A percentile compares a stretch with the other conserved stretches of the same genome.
Conservation (phyloP, 2,329 filamentous ascomycete genomes). For the Aureobasidium subglaciale region DNA sequence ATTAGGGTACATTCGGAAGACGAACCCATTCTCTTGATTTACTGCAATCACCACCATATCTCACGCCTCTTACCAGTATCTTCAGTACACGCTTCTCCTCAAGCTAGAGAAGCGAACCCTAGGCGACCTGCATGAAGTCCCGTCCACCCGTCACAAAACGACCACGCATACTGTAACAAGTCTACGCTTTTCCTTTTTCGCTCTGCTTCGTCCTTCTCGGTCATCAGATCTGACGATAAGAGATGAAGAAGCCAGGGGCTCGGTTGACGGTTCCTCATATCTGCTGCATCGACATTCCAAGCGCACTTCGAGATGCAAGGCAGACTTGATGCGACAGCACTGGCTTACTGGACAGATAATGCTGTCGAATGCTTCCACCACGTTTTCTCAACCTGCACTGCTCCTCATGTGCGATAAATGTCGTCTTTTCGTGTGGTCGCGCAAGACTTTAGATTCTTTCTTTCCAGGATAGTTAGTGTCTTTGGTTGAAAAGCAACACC, state of each 20-base stretch:
- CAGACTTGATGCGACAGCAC: neutral
- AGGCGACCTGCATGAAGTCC: neutral
- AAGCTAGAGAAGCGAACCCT: neutral
- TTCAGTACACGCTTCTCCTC: neutral
- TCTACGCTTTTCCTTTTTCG: neutral
- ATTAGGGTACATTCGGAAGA: neutral
- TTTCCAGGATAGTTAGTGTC: too few relatives aligned
- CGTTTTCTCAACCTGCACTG: neutral
- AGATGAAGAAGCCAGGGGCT: constrained; percentile 7
- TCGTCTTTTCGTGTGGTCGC: neutral
- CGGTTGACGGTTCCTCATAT: neutral
- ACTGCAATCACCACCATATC: neutral
- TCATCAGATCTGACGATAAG: neutral
- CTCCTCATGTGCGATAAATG: too few relatives aligned
- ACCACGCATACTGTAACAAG: neutral
- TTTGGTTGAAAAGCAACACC: too few relatives aligned
- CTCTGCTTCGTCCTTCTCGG: neutral
- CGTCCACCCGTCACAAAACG: constrained; percentile 1
- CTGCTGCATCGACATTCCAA: constrained; percentile 4
- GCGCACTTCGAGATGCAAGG: neutral
- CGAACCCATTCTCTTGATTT: neutral
- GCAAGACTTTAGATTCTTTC: too few relatives aligned
- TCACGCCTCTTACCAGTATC: neutral
- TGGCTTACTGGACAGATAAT: neutral
- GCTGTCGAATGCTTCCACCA: neutral